Evolutionary conservation across 2,329 filamentous ascomycete genomes (phyloP).

Genomic region (Pseudocercospora fuligena): DNA sequence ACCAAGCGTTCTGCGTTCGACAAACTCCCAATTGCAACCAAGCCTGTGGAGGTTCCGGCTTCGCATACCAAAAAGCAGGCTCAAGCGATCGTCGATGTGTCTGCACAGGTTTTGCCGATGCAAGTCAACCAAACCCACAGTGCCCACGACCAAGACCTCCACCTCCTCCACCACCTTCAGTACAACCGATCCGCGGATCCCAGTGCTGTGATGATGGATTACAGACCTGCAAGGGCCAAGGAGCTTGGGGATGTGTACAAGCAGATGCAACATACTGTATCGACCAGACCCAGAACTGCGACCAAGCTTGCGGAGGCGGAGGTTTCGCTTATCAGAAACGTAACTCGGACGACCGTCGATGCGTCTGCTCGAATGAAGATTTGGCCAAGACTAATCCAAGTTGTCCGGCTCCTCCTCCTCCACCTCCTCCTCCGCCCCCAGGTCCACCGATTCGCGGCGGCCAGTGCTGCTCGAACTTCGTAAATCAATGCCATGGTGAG

Average conservation of each 20-base stretch:
- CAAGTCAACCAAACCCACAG: not conserved
- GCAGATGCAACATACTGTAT: not conserved
- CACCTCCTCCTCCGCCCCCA: not conserved
- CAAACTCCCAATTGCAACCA: not conserved
- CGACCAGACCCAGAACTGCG: not conserved
- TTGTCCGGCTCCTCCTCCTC: not conserved
- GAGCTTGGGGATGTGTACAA: not conserved
- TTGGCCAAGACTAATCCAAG: not conserved
- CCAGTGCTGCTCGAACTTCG: slow-evolving; percentile 1
- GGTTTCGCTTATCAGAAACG: not conserved
- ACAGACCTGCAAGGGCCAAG: not conserved
- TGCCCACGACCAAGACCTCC: not conserved
- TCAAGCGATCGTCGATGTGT: not conserved
- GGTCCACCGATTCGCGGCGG: not conserved
- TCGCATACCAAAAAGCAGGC: not conserved
- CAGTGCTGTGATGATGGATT: not conserved
- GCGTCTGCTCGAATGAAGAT: not conserved
- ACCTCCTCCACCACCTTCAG: not conserved
- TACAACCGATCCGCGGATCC: not conserved
- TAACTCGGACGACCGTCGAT: not conserved
- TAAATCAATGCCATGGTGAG: not conserved
- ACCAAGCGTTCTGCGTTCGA: not conserved
- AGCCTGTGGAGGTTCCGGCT: not conserved
- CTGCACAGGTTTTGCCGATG: not conserved
- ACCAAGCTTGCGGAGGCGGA: not conserved